Conservation (phyloP, 2,329 filamentous ascomycete species). For the Aplosporella prunicola region DNA sequence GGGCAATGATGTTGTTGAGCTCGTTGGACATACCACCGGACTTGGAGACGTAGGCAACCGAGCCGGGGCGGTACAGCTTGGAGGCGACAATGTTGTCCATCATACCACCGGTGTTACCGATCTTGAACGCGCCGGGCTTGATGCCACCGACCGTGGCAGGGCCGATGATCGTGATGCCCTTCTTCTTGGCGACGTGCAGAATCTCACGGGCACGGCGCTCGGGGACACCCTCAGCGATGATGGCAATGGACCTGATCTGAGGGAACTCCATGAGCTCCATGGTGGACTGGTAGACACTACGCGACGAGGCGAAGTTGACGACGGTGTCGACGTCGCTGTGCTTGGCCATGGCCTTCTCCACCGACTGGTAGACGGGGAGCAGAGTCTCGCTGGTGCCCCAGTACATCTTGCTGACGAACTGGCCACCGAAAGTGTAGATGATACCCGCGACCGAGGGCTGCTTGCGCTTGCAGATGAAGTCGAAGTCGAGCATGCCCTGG, state of each 20-base stretch:
- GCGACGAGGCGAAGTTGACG: conserved; percentile 98
- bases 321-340: conserved; percentile 95
- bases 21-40: conserved; percentile 99
- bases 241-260: conserved; percentile 97
- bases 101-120: conserved; percentile 99
- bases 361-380: conserved; percentile 93
- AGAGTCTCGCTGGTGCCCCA: conserved; percentile 99
- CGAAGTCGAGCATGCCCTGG: conserved; percentile 76
- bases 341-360: conserved; percentile 87
- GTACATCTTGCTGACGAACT: conserved; percentile 99
- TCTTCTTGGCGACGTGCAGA: conserved; percentile 90
- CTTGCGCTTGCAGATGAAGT: conserved; percentile 99
- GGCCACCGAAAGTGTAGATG: conserved; percentile 99
- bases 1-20: conserved; percentile 97
- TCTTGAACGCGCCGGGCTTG: conserved; percentile 99
- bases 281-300: conserved; percentile 96
- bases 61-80: conserved; percentile 99
- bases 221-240: conserved; percentile 98
- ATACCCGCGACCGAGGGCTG: conserved; percentile 96
- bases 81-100: conserved; percentile 99
- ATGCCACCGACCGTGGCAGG: conserved; percentile 98
- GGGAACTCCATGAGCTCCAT: conserved; percentile 97
- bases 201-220: conserved; percentile 98
- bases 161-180: conserved; percentile 97
- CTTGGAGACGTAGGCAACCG: conserved; percentile 98